phyloP scores from a whole-genome alignment of 2,329 filamentous ascomycete species.

The Talaromyces funiculosus region DNA sequence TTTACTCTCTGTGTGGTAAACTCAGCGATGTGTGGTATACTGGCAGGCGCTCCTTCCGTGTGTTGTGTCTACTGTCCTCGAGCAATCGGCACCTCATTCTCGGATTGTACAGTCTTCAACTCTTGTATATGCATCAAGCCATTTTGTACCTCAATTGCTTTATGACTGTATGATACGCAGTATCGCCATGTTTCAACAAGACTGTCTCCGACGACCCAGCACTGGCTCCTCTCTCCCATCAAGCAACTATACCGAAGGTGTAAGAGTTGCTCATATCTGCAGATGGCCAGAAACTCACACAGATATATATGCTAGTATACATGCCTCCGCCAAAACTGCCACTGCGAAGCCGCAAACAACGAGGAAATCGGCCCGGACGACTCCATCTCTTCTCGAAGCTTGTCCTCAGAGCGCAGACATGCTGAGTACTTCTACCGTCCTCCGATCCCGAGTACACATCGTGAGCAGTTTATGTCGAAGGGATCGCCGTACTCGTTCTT shows the following conservation, averaged over 20 bases:
- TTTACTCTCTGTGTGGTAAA: too few species aligned
- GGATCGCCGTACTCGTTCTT: constrained; percentile 12
- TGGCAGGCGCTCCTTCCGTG: not conserved
- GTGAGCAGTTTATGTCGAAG: constrained; percentile 2
- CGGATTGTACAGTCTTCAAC: not conserved
- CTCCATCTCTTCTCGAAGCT: constrained; percentile 18
- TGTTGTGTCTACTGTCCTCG: not conserved
- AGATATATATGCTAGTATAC: constrained; percentile 1
- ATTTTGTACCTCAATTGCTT: not conserved
- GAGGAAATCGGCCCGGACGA: constrained; percentile 10
- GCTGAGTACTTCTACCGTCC: constrained; percentile 29
- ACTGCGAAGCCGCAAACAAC: constrained; percentile 12
- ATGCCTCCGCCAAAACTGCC: constrained; percentile 3
- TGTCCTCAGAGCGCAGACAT: constrained; percentile 25
- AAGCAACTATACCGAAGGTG: constrained; percentile 10
- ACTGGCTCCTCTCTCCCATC: constrained; percentile 7
- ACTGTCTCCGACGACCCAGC: constrained; percentile 3
- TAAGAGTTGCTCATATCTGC: not conserved
- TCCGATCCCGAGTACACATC: constrained; percentile 23
- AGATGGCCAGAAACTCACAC: not conserved
- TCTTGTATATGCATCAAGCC: not conserved
- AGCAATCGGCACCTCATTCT: not conserved
- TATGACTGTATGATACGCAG: not conserved
- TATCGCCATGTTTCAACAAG: constrained; percentile 2
- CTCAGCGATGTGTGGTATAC: not conserved